Base-by-base conservation (phyloP, 129 eudicot species). In the Gnaphalium uliginosum region DNA sequence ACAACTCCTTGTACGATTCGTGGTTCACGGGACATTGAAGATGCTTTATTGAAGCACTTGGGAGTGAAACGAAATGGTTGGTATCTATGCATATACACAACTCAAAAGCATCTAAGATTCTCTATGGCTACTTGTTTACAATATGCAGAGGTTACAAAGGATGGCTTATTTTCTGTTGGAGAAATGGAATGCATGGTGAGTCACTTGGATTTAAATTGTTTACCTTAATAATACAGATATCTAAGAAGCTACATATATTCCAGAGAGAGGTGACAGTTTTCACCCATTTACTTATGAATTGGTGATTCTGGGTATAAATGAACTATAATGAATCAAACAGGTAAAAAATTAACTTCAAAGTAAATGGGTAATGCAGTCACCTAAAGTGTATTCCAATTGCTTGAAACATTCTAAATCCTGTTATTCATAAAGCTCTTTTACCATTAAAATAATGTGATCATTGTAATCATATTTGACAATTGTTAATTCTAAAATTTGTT, bases 141-240 rank as follows among this genome's bases (percentile, higher is more conserved):
- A 66, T 76, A 32, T 78, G 83, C 93, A 95, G 99, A 95, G 82
- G 92, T 95, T 69, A 95, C 97, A 56, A 95, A 91, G 73, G 99
- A 95, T 76, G 99, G 99, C 75, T 78, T 95, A 78, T 95, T 95
- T 84, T 95, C 99, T 81, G 99, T 95, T 78, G 99, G 99, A 81
- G 99, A 95, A 87, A 95, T 95, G 99, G 99, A 95, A 76, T 95
- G 99, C 87, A 95, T 95, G 99, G 99, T 95, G 54, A 84, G 93
- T 80, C 35, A 57, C 50, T 57, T 29, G 74, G 53, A 57, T 17
- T 26, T 19, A 26, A 41, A 23, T 2, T 76, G 8, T 33, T 19
- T 60, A 22, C 27, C 37, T 53, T 23, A 5, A 25, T n/a, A 37
- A 37, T 54, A 30, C n/a, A 46, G 53, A 46, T 46, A 1, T 0